These are phyloP conservation scores for Ocimum tenuiflorum DNA, from an alignment of 257 asterid species.

Conservation along the genomic window DNA sequence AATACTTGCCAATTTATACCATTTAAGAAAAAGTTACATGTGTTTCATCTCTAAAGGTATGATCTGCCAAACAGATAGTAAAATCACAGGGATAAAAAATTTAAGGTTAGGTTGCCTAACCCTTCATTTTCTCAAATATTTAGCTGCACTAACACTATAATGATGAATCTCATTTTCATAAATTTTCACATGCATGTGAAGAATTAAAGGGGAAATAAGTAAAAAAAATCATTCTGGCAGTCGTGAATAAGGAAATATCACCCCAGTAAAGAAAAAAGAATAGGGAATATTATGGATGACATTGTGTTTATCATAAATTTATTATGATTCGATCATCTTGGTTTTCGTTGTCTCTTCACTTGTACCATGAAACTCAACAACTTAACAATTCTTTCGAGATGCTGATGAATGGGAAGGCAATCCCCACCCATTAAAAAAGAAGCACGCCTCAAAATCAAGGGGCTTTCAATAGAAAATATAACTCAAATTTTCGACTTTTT, in stretches of 20 bases:
- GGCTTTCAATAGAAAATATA: not conserved
- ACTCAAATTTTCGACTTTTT: not conserved
- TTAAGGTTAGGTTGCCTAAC: not conserved
- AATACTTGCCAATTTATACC: not conserved
- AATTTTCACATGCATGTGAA: not conserved
- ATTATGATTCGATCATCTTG: too few species aligned
- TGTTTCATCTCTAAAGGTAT: too few species aligned
- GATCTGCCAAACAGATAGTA: not conserved
- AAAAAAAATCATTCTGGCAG: not conserved
- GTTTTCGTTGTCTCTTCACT: too few species aligned
- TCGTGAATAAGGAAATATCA: not conserved
- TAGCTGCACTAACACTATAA: not conserved
- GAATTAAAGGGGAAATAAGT: not conserved
- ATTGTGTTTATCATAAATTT: too few species aligned
- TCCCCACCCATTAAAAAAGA: not conserved
- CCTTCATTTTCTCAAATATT: not conserved
- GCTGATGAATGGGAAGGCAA: not conserved
- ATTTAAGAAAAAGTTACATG: too few species aligned
- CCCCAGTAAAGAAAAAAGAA: too few species aligned
- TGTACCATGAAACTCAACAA: too few species aligned
- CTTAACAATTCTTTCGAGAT: not conserved
- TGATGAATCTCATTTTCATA: not conserved
- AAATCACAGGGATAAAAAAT: not conserved
- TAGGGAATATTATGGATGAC: too few species aligned
- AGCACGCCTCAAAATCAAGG: not conserved